Percentiles rank a stretch among this genome's conserved stretches.
phyloP scores from a whole-genome alignment of 2,329 filamentous ascomycete species.

The Ophiostoma ulmi region DNA sequence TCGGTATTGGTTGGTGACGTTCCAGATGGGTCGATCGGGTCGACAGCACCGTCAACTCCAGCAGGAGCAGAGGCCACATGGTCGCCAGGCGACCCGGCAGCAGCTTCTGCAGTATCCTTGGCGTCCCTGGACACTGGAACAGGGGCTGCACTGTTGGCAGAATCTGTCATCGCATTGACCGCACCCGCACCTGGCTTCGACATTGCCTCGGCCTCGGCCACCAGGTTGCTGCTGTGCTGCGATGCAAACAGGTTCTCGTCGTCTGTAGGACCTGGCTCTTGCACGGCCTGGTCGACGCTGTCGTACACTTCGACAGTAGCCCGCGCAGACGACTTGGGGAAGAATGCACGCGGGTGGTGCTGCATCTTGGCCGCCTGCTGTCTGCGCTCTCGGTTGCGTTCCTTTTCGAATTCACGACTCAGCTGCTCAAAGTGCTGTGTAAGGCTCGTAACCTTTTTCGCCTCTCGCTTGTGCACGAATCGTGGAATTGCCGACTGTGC shows the following conservation, averaged over 20 bases:
- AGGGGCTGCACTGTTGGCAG: neutral
- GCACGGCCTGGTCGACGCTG: slow-evolving; percentile 87
- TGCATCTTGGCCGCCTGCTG: slow-evolving; percentile 71
- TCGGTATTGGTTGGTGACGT: neutral
- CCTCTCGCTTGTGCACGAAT: slow-evolving; percentile 69
- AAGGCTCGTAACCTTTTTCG: slow-evolving; percentile 80
- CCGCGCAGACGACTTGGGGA: slow-evolving; percentile 84
- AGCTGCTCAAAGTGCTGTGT: slow-evolving; percentile 95
- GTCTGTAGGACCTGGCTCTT: slow-evolving; percentile 64
- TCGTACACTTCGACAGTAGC: slow-evolving; percentile 95
- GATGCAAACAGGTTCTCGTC: slow-evolving; percentile 44
- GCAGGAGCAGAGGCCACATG: neutral
- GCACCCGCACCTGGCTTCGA: neutral
- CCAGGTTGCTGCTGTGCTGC: slow-evolving; percentile 28
- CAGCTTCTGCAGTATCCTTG: neutral
- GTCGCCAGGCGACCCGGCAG: slow-evolving; percentile 31
- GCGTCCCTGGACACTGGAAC: slow-evolving; percentile 10
- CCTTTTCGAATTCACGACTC: slow-evolving; percentile 92
- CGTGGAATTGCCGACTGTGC: slow-evolving; percentile 78
- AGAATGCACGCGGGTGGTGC: slow-evolving; percentile 67
- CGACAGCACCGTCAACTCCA: neutral
- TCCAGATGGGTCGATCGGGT: neutral
- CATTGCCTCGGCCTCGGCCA: neutral
- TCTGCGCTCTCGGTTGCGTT: slow-evolving; percentile 78
- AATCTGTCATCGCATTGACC: neutral